Evolutionary conservation across 2,329 filamentous ascomycete genomes (phyloP).

Genomic region (Fusarium xyrophilum): DNA sequence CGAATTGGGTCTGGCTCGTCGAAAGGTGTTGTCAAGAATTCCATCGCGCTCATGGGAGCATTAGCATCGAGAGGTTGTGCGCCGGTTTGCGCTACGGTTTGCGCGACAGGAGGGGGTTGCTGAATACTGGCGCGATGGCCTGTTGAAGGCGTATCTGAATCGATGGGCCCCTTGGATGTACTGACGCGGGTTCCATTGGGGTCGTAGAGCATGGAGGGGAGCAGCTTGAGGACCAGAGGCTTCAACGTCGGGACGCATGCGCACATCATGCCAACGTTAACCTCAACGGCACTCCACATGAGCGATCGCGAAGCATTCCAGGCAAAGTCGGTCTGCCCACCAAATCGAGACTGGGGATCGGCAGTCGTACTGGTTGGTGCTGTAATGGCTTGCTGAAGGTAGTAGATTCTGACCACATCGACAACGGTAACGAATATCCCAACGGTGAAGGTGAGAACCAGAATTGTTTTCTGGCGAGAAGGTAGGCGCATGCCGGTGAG

Average conservation of each 20-base stretch:
- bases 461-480: slow-evolving; percentile 82
- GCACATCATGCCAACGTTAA: slow-evolving; percentile 88
- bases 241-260: slow-evolving; percentile 93
- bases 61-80: slow-evolving; percentile 38
- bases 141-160: slow-evolving; percentile 43
- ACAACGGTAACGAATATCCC: slow-evolving; percentile 88
- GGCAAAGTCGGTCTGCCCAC: slow-evolving; percentile 60
- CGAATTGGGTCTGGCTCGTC: slow-evolving; percentile 30
- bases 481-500: slow-evolving; percentile 86
- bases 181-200: slow-evolving; percentile 52
- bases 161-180: slow-evolving; percentile 41
- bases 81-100: slow-evolving; percentile 24
- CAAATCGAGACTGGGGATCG: slow-evolving; percentile 55
- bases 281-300: slow-evolving; percentile 94
- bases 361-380: slow-evolving; percentile 48
- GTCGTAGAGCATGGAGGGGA: slow-evolving; percentile 64
- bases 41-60: slow-evolving; percentile 49
- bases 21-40: slow-evolving; percentile 57
- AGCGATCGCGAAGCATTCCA: slow-evolving; percentile 84
- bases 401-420: slow-evolving; percentile 88
- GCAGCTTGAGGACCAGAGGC: slow-evolving; percentile 73
- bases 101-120: slow-evolving; percentile 37
- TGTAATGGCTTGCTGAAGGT: slow-evolving; percentile 76
- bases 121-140: slow-evolving; percentile 36
- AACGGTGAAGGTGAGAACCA: slow-evolving; percentile 84